These are phyloP conservation scores for Citrullus mucosospermus DNA, from an alignment of 306 rosid species.

Conservation along the genomic window DNA sequence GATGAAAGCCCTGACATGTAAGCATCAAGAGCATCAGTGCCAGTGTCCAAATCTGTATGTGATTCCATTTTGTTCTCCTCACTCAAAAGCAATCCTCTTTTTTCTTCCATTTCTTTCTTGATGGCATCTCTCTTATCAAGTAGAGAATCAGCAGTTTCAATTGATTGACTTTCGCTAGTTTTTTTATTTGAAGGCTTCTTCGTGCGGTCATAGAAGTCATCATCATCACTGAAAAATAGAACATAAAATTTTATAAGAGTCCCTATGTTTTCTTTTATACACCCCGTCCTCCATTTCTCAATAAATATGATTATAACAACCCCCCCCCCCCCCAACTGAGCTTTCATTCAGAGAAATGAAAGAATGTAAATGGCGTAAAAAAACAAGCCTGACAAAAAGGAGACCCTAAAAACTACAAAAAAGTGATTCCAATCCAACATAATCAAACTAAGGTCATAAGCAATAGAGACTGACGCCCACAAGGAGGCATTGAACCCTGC, in stretches of 20 bases:
- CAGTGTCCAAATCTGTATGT: conserved; percentile 33
- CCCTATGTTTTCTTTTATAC: neutral
- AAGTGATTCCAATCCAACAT: too few species aligned
- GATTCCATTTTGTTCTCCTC: conserved; percentile 46
- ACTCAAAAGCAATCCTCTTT: conserved; percentile 40
- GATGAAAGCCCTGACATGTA: conserved; percentile 91
- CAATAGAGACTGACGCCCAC: too few species aligned
- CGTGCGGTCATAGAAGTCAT: conserved; percentile 92
- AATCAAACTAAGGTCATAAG: too few species aligned
- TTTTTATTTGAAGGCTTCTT: conserved; percentile 41
- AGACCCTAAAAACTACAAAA: too few species aligned
- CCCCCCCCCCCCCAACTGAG: too few species aligned
- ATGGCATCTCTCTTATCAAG: conserved; percentile 76
- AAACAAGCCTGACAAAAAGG: too few species aligned
- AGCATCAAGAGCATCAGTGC: conserved; percentile 67
- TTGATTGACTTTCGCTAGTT: conserved; percentile 41
- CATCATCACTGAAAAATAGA: conserved; percentile 56
- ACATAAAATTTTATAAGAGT: neutral
- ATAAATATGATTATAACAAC: neutral
- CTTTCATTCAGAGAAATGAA: too few species aligned
- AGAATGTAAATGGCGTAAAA: too few species aligned
- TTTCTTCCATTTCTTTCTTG: conserved; percentile 48
- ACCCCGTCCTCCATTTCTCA: neutral
- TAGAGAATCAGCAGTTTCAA: conserved; percentile 88
- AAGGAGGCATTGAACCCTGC: too few species aligned